These are phyloP conservation scores for Leccinum fibrillosum DNA, from an alignment of 768 basidiomycete genomes.

Conservation along the genomic window DNA sequence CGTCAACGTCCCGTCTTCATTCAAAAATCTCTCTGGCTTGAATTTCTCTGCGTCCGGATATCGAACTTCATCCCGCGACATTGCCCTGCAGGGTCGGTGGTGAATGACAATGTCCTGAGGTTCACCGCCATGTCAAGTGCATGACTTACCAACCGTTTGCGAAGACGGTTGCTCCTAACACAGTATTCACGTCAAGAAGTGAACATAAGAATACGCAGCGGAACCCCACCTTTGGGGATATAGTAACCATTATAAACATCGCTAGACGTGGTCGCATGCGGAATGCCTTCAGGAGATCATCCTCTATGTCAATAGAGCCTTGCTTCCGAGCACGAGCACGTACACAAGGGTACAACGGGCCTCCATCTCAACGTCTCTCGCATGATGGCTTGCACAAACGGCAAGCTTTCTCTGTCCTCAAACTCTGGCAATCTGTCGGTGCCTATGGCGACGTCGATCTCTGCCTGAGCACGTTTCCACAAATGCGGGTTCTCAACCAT, in stretches of 20 bases:
- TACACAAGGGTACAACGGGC: background rate
- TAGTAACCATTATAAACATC: constrained; percentile 42
- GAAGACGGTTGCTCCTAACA: background rate
- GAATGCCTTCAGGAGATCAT: constrained; percentile 4
- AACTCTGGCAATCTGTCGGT: background rate
- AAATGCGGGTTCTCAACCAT: background rate
- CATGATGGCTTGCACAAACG: background rate
- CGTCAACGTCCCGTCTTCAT: background rate
- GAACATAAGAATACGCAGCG: background rate
- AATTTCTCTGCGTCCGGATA: constrained; percentile 8
- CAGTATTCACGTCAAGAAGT: background rate
- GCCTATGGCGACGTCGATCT: background rate
- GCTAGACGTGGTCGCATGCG: constrained; percentile 31
- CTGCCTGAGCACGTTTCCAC: background rate
- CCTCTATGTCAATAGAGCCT: background rate
- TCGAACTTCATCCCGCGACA: background rate
- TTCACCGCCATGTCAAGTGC: background rate
- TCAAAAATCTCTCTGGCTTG: constrained; percentile 11
- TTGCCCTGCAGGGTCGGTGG: background rate
- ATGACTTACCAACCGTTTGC: constrained; percentile 1
- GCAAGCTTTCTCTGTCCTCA: background rate
- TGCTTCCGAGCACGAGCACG: background rate
- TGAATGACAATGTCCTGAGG: background rate
- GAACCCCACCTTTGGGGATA: constrained; percentile 44
- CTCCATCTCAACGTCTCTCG: background rate